These are phyloP conservation scores for Aspergillus pseudoterreus DNA, from an alignment of 2,329 filamentous ascomycete genomes.

Conservation along the genomic window DNA sequence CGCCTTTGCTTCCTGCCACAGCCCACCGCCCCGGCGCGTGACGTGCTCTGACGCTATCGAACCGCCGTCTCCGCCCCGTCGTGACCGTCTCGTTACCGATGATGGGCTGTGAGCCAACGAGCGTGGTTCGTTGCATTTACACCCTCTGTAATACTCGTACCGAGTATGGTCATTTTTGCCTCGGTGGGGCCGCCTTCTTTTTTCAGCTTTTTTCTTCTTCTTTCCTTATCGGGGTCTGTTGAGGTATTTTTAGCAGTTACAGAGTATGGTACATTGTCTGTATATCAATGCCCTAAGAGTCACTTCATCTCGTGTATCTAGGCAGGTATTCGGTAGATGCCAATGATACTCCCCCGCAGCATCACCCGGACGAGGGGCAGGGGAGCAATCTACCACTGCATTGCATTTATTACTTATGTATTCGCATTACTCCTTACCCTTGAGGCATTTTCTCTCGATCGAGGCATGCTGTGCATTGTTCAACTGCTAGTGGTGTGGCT, in stretches of 20 bases:
- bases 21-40: slow-evolving; percentile 31
- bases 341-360: too few species aligned
- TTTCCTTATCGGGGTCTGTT: neutral
- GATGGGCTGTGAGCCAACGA: slow-evolving; percentile 18
- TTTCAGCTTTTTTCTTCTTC: slow-evolving; percentile 1
- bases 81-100: slow-evolving; percentile 23
- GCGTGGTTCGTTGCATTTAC: slow-evolving; percentile 17
- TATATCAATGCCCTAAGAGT: neutral
- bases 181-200: slow-evolving; percentile 6
- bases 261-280: neutral
- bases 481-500: neutral
- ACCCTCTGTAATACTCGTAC: neutral
- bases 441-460: neutral
- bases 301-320: too few species aligned
- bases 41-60: slow-evolving; percentile 30
- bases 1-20: slow-evolving; percentile 28
- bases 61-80: slow-evolving; percentile 4
- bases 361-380: neutral
- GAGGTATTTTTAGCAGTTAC: neutral
- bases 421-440: neutral
- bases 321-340: too few species aligned
- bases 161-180: neutral
- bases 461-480: neutral
- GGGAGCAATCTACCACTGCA: too few species aligned
- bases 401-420: neutral